Evolutionary conservation across 2,329 filamentous ascomycete genomes (phyloP).

Genomic region (Pseudocercospora vitis): DNA sequence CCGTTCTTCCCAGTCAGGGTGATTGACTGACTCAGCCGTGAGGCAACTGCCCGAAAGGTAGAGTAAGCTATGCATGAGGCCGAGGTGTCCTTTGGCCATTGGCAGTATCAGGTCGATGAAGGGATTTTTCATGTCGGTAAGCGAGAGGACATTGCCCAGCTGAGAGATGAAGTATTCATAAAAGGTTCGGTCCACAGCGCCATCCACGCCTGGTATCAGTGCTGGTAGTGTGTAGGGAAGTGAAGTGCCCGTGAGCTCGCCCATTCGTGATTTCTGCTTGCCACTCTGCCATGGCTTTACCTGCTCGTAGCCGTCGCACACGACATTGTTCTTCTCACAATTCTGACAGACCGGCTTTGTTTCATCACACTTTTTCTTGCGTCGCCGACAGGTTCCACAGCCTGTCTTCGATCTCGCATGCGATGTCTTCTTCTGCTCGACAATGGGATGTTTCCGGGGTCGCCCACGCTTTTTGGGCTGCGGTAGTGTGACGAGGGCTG

Average conservation of each 20-base stretch:
- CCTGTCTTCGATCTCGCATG: slow-evolving; percentile 67
- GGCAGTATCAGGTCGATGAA: slow-evolving; percentile 83
- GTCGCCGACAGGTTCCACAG: slow-evolving; percentile 59
- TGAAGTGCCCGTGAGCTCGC: too few species aligned
- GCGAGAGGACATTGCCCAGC: slow-evolving; percentile 76
- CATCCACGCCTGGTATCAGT: slow-evolving; percentile 80
- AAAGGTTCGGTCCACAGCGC: slow-evolving; percentile 73
- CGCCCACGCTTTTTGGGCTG: slow-evolving; percentile 63
- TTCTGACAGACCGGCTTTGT: slow-evolving; percentile 63
- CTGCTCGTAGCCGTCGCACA: slow-evolving; percentile 86
- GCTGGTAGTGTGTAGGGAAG: slow-evolving; percentile 49
- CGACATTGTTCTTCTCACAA: slow-evolving; percentile 89
- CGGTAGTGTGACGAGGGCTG: slow-evolving; percentile 33
- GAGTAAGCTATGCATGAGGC: slow-evolving; percentile 87
- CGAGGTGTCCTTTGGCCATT: slow-evolving; percentile 75
- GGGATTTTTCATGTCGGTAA: slow-evolving; percentile 77
- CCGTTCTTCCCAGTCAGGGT: slow-evolving; percentile 50
- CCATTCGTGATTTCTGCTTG: slow-evolving; percentile 58
- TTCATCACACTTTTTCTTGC: slow-evolving; percentile 62
- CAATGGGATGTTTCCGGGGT: slow-evolving; percentile 76
- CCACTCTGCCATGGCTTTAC: slow-evolving; percentile 87
- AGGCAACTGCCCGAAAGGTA: slow-evolving; percentile 78
- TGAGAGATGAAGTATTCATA: slow-evolving; percentile 80
- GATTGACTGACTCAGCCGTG: slow-evolving; percentile 43
- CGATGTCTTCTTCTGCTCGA: slow-evolving; percentile 64